These are phyloP conservation scores for Aschersonia sp. DNA, from an alignment of 2,329 filamentous ascomycete genomes.

Conservation along the genomic window DNA sequence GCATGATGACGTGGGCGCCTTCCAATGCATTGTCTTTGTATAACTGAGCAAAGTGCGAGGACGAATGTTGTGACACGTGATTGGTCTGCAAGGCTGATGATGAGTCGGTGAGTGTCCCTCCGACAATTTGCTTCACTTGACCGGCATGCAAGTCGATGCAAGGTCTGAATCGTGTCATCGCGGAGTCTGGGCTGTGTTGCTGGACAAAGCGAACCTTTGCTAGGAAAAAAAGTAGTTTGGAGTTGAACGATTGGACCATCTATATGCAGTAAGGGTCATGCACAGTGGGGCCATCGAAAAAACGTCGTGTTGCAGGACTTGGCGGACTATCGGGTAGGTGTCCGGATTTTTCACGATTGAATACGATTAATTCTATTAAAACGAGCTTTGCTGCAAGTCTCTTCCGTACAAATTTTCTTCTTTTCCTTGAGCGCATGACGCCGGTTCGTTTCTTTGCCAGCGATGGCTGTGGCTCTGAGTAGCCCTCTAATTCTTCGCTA, in stretches of 20 bases:
- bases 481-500: too few relatives aligned
- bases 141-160: constrained; percentile 98
- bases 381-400: too few relatives aligned
- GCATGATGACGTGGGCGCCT: constrained; percentile 92
- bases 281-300: too few relatives aligned
- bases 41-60: constrained; percentile 65
- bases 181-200: background rate
- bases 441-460: background rate
- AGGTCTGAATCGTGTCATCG: constrained; percentile 86
- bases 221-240: too few relatives aligned
- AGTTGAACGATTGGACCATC: too few relatives aligned
- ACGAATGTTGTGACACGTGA: constrained; percentile 72
- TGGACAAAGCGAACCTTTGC: background rate
- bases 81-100: constrained; percentile 68
- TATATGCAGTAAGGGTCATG: too few relatives aligned
- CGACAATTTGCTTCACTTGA: constrained; percentile 96
- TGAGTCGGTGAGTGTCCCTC: constrained; percentile 67
- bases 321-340: too few relatives aligned
- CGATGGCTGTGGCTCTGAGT: too few relatives aligned
- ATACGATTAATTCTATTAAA: too few relatives aligned
- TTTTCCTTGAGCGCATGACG: background rate
- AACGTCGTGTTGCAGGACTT: too few relatives aligned
- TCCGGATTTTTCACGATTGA: too few relatives aligned
- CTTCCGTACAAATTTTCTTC: background rate
- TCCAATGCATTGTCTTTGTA: constrained; percentile 62